Conservation (phyloP, 2,329 filamentous ascomycete genomes). For the Aspergillus flavus region DNA sequence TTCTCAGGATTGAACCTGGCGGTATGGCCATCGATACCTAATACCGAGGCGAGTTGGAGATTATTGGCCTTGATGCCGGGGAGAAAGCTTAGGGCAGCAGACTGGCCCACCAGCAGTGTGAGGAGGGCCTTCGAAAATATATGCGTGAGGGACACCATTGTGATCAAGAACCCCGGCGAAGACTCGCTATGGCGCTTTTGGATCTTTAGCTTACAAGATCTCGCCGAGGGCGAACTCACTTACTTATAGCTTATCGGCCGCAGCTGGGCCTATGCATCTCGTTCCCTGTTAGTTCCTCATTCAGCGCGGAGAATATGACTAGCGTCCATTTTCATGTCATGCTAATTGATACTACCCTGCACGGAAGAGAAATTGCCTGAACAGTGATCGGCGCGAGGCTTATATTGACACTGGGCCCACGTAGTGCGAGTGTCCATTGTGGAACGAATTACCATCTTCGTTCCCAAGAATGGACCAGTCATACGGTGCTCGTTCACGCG, state of each 20-base stretch:
- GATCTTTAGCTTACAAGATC: background rate
- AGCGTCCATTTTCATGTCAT: background rate
- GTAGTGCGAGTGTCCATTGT: background rate
- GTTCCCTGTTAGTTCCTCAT: background rate
- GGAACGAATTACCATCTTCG: background rate
- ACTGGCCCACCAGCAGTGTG: background rate
- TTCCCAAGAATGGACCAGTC: background rate
- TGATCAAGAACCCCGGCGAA: background rate
- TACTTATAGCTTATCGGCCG: conserved; percentile 1
- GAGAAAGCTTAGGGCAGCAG: background rate
- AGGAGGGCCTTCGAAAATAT: background rate
- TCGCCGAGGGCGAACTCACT: background rate
- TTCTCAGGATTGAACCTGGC: background rate
- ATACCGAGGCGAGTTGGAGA: background rate
- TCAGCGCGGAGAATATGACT: background rate
- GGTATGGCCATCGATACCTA: background rate
- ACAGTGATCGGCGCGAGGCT: background rate
- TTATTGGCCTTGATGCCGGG: background rate
- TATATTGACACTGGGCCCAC: background rate
- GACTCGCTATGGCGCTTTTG: background rate
- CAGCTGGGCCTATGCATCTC: background rate
- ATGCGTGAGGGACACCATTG: background rate
- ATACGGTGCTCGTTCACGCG: background rate
- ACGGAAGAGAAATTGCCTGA: background rate
- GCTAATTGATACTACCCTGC: background rate